Evolutionary conservation across 106 monocot species (phyloP), one percentile per base, ranked within the genome.

Genomic region (Dioscorea alata): DNA sequence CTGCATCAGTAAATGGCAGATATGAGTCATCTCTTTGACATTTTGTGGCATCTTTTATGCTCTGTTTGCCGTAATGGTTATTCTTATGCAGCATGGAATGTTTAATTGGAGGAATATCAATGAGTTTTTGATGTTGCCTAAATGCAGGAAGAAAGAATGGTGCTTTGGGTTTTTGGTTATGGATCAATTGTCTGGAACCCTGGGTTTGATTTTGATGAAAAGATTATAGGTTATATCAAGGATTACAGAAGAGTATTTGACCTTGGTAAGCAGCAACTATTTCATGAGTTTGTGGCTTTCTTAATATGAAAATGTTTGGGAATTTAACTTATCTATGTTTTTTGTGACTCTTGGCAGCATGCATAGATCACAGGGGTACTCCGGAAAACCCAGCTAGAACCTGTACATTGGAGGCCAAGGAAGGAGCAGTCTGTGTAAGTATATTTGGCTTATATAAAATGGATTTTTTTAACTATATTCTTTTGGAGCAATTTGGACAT

Each of bases 361-460:
- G 97, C 81, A 87, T 93, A 70, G 97, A 99, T 66, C 97, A 99
- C 78, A 89, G 97, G 66, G 97, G 97, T 49, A 99, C 97, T 18
- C 92, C 90, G 7, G 83, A 87, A 67, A 57, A 86, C 81, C 96
- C 96, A 60, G 96, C 96, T 34, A 88, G 96, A 75, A 93, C 92
- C n/a, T 85, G 89, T 73, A 92, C 89, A 23, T 74, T 99, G 81
- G 97, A 99, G 60, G 83, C 79, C 64, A 75, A 83, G 20, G 61
- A 90, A 65, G 92, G 87, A 49, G 76, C 71, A 51, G 73, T 99
- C 49, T 99, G 97, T 60, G 97, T 97, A 87, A 76, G 97, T 69
- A 69, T 33, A 64, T 35, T 7, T 22, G 0, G 42, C 10, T 42
- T 2, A 42, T 42, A 42, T 42, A 42, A 42, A 8, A 42, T 28